These are phyloP conservation scores for Saccharomycopsis crataegensis DNA, from an alignment of 1,139 yeast species.

Conservation along the genomic window DNA sequence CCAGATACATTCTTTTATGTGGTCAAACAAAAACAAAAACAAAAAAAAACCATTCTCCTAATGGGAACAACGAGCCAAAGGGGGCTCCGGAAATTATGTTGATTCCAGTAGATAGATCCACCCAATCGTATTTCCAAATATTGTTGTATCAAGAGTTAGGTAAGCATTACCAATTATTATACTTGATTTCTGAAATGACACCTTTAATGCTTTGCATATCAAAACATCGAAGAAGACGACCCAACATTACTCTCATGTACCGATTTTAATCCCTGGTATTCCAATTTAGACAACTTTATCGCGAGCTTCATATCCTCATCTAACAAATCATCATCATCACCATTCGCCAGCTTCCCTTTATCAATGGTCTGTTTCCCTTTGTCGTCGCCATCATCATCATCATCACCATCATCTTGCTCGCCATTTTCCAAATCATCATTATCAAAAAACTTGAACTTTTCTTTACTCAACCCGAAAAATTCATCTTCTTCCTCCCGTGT, in stretches of 20 bases:
- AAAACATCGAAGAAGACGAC: background rate
- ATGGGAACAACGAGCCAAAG: no score
- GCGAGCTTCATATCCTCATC: background rate
- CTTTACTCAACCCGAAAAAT: background rate
- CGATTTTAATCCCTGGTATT: background rate
- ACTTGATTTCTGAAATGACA: background rate
- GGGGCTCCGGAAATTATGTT: no score
- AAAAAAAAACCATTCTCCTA: no score
- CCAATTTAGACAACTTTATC: slow-evolving; percentile 1
- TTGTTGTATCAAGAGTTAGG: no score
- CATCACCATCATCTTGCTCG: background rate
- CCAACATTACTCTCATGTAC: background rate
- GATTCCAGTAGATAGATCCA: no score
- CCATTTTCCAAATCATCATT: background rate
- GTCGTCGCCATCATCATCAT: background rate
- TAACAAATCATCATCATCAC: background rate
- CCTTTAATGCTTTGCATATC: background rate
- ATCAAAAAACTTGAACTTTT: background rate
- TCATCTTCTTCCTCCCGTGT: background rate
- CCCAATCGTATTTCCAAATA: no score
- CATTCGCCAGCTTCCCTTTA: background rate
- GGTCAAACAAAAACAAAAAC: no score
- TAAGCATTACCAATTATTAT: no score
- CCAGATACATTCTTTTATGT: no score
- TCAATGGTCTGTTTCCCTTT: background rate